A percentile compares a stretch with the other conserved stretches of the same genome.
Evolutionary conservation across 495 filamentous ascomycete species (phyloP).

Genomic region (Tetracladium setigerum): DNA sequence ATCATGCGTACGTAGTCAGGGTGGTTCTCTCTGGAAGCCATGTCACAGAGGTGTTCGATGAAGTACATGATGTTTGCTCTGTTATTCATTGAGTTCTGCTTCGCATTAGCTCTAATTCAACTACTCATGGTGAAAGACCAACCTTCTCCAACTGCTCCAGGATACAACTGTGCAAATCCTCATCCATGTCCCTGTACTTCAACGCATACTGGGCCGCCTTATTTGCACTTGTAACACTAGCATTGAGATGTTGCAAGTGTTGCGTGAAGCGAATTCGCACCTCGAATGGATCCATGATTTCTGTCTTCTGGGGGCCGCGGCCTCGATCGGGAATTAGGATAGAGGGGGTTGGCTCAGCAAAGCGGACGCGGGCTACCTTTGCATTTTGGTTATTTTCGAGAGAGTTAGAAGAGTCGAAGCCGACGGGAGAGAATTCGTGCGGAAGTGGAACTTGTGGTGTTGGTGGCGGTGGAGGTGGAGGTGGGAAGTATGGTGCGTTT

Average conservation of each 20-base stretch:
- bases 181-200: conserved; percentile 84
- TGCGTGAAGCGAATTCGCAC: conserved; percentile 94
- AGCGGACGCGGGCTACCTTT: neutral
- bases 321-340: conserved; percentile 5
- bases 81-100: conserved; percentile 82
- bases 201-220: conserved; percentile 94
- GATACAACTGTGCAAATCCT: conserved; percentile 95
- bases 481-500: no score
- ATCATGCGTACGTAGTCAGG: conserved; percentile 84
- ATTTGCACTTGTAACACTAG: conserved; percentile 77
- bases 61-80: conserved; percentile 99
- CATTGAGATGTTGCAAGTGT: conserved; percentile 81
- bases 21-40: conserved; percentile 67
- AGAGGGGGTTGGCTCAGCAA: neutral
- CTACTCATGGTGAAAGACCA: conserved; percentile 7
- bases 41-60: conserved; percentile 88
- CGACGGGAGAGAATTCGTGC: neutral
- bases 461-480: no score
- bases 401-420: neutral
- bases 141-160: conserved; percentile 88
- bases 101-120: conserved; percentile 21
- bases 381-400: neutral
- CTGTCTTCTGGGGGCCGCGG: neutral
- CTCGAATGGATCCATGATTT: conserved; percentile 78
- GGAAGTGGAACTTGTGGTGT: no score